phyloP scores from a whole-genome alignment of 2,329 filamentous ascomycete genomes.

The Lachnellula willkommii region DNA sequence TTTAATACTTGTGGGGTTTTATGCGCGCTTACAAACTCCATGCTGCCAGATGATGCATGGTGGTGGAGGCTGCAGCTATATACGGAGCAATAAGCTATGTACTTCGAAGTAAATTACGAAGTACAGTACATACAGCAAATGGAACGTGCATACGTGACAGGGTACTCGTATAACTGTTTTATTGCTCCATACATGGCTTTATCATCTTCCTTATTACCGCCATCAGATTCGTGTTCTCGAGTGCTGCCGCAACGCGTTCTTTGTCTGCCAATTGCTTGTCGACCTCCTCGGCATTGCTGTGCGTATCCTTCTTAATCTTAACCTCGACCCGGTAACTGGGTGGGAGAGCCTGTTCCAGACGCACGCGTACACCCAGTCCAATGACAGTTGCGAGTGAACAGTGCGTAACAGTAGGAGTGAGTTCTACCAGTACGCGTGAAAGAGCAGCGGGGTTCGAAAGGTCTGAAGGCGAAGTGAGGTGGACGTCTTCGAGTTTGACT shows the following conservation, averaged over 20 bases:
- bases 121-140: not conserved
- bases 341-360: conserved; percentile 84
- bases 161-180: not conserved
- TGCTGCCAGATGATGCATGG: not conserved
- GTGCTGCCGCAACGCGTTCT: conserved; percentile 87
- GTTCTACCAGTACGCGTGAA: conserved; percentile 75
- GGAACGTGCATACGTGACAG: not conserved
- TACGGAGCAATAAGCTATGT: too few species aligned
- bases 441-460: conserved; percentile 49
- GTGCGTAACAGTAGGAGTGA: conserved; percentile 95
- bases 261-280: conserved; percentile 97
- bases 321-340: conserved; percentile 91
- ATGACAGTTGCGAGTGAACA: conserved; percentile 96
- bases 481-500: conserved; percentile 91
- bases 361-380: conserved; percentile 83
- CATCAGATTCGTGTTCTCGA: conserved; percentile 89
- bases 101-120: too few species aligned
- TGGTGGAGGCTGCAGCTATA: not conserved
- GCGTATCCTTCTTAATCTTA: conserved; percentile 91
- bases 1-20: not conserved
- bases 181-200: conserved; percentile 55
- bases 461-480: conserved; percentile 62
- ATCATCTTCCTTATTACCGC: conserved; percentile 91
- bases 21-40: not conserved
- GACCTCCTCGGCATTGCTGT: conserved; percentile 88